phyloP scores from a whole-genome alignment of 2,329 filamentous ascomycete genomes.

The Myotisia sp. region DNA sequence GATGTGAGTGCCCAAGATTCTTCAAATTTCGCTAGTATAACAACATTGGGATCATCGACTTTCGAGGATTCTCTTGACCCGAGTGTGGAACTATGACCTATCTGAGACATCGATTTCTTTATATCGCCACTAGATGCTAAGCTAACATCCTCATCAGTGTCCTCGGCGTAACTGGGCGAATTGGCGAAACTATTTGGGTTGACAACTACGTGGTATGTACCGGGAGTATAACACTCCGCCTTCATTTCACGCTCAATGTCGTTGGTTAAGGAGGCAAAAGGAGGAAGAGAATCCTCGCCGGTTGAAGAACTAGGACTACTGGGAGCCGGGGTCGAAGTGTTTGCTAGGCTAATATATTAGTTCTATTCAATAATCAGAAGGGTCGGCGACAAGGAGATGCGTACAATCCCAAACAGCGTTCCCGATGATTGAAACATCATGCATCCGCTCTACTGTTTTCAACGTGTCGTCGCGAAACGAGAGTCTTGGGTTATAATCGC shows the following conservation, averaged over 20 bases:
- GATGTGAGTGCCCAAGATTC: constrained; percentile 27
- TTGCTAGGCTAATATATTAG: constrained; percentile 15
- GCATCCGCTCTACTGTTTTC: constrained; percentile 38
- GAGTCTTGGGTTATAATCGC: constrained; percentile 44
- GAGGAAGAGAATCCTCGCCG: constrained; percentile 36
- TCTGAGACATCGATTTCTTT: constrained; percentile 9
- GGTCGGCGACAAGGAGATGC: constrained; percentile 15
- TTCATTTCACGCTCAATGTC: constrained; percentile 47
- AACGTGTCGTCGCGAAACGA: constrained; percentile 42
- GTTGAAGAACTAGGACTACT: constrained; percentile 19
- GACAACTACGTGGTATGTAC: constrained; percentile 42
- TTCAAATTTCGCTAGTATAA: constrained; percentile 39
- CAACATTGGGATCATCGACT: constrained; percentile 33
- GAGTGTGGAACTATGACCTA: background rate
- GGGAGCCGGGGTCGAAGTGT: constrained; percentile 18
- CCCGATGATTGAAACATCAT: constrained; percentile 37
- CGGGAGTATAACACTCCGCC: constrained; percentile 37
- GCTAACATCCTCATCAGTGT: constrained; percentile 11
- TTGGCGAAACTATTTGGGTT: constrained; percentile 41
- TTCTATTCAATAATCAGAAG: constrained; percentile 8
- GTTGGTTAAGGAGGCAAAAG: constrained; percentile 39
- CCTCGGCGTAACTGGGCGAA: constrained; percentile 37
- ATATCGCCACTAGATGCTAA: constrained; percentile 15
- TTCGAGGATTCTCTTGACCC: constrained; percentile 8
- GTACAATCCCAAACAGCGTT: constrained; percentile 44